Evolutionary conservation across 2,329 filamentous ascomycete species (phyloP).

Genomic region (Zarea fungicola): DNA sequence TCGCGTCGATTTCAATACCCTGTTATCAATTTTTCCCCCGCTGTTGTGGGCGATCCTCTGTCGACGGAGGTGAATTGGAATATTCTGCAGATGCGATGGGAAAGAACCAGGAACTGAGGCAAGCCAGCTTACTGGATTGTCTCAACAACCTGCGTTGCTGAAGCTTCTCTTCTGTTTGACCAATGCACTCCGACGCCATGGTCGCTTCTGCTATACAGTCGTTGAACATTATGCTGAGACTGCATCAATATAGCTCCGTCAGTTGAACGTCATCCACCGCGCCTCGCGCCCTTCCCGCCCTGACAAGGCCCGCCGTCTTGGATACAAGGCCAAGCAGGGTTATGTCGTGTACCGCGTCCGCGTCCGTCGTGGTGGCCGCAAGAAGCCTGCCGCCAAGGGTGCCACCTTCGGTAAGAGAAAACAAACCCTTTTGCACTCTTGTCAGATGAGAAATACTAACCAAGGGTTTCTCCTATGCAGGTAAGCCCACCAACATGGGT

Average conservation of each 20-base stretch:
- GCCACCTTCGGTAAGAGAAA: constrained; percentile 86
- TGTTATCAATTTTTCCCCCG: background rate
- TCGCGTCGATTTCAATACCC: constrained; percentile 9
- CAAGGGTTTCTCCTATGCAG: constrained; percentile 42
- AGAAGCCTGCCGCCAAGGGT: constrained; percentile 94
- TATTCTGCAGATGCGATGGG: background rate
- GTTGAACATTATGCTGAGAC: constrained; percentile 99
- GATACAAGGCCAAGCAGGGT: constrained; percentile 99
- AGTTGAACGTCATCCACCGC: constrained; percentile 99
- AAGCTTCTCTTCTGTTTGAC: background rate
- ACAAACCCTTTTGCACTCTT: constrained; percentile 14
- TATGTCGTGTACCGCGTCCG: constrained; percentile 99
- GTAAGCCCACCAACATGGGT: constrained; percentile 99
- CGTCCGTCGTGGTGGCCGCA: constrained; percentile 97
- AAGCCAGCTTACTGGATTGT: background rate
- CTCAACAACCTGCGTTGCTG: background rate
- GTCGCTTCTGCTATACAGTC: constrained; percentile 77
- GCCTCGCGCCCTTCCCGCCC: constrained; percentile 96
- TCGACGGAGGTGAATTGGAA: constrained; percentile 6
- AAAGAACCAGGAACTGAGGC: background rate
- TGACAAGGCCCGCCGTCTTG: constrained; percentile 99
- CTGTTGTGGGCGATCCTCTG: constrained; percentile 14
- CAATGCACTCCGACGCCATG: background rate
- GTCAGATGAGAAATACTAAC: background rate
- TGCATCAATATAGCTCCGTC: constrained; percentile 99